A percentile compares a stretch with the other conserved stretches of the same genome.
Evolutionary conservation across 2,329 filamentous ascomycete species (phyloP).

Genomic region (Conoideocrella luteorostrata): DNA sequence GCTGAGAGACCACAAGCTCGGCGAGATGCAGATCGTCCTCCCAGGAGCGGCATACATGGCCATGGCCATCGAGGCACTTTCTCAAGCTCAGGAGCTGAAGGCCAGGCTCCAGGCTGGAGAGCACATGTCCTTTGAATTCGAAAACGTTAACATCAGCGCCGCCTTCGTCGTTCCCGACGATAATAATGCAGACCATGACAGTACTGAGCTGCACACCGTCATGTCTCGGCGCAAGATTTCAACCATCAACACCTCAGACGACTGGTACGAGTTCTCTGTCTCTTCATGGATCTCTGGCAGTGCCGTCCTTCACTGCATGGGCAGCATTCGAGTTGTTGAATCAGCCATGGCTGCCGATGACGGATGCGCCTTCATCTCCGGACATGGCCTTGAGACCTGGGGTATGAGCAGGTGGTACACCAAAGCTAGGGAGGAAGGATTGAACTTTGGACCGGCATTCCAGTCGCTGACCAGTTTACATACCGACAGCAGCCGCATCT

Average conservation of each 20-base stretch:
- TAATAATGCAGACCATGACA: neutral
- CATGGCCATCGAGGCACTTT: conserved; percentile 1
- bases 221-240: conserved; percentile 5
- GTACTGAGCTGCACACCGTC: conserved; percentile 5
- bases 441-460: too few species aligned
- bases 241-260: neutral
- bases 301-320: too few species aligned
- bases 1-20: neutral
- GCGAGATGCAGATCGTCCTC: neutral
- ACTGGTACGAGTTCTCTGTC: conserved; percentile 10
- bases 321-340: too few species aligned
- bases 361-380: too few species aligned
- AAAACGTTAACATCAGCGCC: conserved; percentile 7
- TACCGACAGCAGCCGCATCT: too few species aligned
- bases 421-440: too few species aligned
- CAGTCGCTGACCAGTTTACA: too few species aligned
- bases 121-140: conserved; percentile 1
- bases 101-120: neutral
- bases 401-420: too few species aligned
- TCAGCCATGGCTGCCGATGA: too few species aligned
- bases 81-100: neutral
- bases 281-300: too few species aligned
- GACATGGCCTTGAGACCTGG: too few species aligned
- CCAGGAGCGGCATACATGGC: neutral
- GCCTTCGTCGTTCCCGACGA: conserved; percentile 7